Evolutionary conservation across 163 green algal genomes (phyloP).

Genomic region (Scenedesmus sp.): DNA sequence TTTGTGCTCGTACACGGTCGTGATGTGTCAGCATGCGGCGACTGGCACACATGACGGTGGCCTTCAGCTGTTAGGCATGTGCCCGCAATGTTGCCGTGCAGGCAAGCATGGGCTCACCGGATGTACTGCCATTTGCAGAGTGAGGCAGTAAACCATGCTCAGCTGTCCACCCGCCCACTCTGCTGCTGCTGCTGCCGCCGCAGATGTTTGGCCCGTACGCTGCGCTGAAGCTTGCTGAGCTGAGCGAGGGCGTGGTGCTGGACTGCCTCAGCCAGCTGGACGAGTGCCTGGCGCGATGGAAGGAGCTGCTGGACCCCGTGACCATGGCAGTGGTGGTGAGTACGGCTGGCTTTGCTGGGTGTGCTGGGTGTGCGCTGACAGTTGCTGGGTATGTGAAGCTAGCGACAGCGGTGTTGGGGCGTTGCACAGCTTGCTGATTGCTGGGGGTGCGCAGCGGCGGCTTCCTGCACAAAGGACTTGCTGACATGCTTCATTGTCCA

Average conservation of each 20-base stretch:
- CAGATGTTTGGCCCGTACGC: conserved; percentile 56
- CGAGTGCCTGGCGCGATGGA: neutral
- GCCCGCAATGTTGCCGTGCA: neutral
- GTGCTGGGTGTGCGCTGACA: neutral
- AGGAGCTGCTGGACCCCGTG: conserved; percentile 46
- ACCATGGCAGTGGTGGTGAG: conserved; percentile 47
- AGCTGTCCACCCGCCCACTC: neutral
- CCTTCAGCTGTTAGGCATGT: neutral
- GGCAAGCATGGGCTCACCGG: neutral
- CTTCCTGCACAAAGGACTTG: too few relatives aligned
- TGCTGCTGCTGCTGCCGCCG: neutral
- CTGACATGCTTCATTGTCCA: too few relatives aligned
- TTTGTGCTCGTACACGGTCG: neutral
- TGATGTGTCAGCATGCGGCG: neutral
- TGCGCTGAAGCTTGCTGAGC: conserved; percentile 34
- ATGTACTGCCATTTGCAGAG: too few relatives aligned
- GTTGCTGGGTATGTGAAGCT: too few relatives aligned
- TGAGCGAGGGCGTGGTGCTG: conserved; percentile 29
- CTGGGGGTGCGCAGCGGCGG: too few relatives aligned
- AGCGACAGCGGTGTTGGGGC: too few relatives aligned
- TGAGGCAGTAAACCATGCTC: too few relatives aligned
- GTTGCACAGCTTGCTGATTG: too few relatives aligned
- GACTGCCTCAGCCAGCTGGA: conserved; percentile 41
- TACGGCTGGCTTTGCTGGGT: neutral
- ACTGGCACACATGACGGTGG: neutral